Evolutionary conservation across 2,329 filamentous ascomycete species (phyloP).

Genomic region (Phialophora verrucosa): DNA sequence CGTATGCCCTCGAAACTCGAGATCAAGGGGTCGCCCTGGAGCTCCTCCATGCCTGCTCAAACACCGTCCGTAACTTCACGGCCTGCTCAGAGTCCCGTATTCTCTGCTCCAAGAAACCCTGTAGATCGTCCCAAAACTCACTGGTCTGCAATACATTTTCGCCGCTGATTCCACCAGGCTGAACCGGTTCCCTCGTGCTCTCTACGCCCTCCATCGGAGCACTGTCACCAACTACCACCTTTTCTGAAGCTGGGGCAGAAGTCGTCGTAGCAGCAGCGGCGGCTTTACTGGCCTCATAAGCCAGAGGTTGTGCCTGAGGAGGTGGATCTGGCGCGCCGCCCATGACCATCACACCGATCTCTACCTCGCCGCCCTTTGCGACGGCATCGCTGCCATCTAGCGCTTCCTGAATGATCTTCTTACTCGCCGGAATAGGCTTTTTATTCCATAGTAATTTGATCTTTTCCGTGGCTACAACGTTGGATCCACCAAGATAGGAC

Average conservation of each 20-base stretch:
- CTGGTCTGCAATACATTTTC: conserved; percentile 62
- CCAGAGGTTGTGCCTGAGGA: conserved; percentile 20
- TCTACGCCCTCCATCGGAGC: conserved; percentile 44
- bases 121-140: conserved; percentile 86
- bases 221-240: conserved; percentile 48
- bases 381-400: conserved; percentile 59
- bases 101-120: conserved; percentile 78
- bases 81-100: conserved; percentile 72
- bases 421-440: conserved; percentile 71
- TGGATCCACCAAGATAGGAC: conserved; percentile 58
- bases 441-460: conserved; percentile 85
- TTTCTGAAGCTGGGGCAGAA: conserved; percentile 41
- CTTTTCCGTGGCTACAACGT: conserved; percentile 64
- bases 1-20: not conserved
- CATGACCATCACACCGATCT: conserved; percentile 88
- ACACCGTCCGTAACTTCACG: conserved; percentile 68
- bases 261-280: not conserved
- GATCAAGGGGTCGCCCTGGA: conserved; percentile 24
- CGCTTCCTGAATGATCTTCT: conserved; percentile 79
- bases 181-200: conserved; percentile 38
- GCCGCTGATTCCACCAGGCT: conserved; percentile 31
- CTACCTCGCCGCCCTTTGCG: conserved; percentile 58
- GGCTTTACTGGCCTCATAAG: not conserved
- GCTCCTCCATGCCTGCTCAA: conserved; percentile 71
- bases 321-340: conserved; percentile 63